Conservation (phyloP, 257 asterid species). For the Perilla frutescens region DNA sequence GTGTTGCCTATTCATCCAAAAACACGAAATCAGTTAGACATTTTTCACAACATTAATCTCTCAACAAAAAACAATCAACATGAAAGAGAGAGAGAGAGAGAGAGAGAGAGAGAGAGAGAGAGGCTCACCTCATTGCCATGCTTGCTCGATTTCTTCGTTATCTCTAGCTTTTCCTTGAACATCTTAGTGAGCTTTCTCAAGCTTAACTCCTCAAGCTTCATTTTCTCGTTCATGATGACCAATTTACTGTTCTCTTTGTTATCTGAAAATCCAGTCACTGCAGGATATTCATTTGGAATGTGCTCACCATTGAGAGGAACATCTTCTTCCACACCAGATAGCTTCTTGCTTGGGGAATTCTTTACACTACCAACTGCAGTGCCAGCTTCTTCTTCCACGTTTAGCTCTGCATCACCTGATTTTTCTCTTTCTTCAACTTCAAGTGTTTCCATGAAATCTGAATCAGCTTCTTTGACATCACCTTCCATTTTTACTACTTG, state of each 20-base stretch:
- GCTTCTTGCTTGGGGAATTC: conserved; percentile 16
- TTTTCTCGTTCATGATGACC: conserved; percentile 36
- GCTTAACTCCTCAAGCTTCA: conserved; percentile 37
- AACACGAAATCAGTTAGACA: background rate
- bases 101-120: background rate
- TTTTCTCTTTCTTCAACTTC: conserved; percentile 19
- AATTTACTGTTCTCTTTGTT: conserved; percentile 63
- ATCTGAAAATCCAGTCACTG: conserved; percentile 36
- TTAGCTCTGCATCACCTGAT: background rate
- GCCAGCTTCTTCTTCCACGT: too few species aligned
- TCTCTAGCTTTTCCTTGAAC: conserved; percentile 47
- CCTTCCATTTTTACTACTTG: background rate
- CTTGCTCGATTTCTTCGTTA: conserved; percentile 30
- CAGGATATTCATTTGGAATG: conserved; percentile 11
- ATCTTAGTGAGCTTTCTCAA: conserved; percentile 52
- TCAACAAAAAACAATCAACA: too few species aligned
- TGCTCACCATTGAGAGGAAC: too few species aligned
- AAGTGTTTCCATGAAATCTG: conserved; percentile 13
- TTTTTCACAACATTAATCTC: too few species aligned
- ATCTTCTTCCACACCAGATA: too few species aligned
- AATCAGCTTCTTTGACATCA: background rate
- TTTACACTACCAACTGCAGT: background rate
- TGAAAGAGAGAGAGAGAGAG: background rate
- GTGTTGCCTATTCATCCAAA: conserved; percentile 30
- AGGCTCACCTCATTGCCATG: conserved; percentile 36